Evolutionary conservation across 2,329 filamentous ascomycete species (phyloP).

Genomic region (Nemania bipapillata): DNA sequence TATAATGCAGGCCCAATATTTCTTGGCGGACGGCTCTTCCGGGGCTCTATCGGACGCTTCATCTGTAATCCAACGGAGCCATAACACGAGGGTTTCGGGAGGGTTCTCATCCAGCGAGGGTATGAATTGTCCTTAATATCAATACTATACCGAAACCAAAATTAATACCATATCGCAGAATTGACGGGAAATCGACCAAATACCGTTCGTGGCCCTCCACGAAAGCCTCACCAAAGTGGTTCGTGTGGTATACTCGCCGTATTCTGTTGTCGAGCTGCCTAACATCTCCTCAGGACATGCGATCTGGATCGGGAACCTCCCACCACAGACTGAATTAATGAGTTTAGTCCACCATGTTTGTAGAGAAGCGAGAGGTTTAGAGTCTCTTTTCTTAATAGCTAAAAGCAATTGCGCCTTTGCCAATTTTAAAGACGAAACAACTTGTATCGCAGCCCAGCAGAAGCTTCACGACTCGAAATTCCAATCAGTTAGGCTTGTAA

Average conservation of each 20-base stretch:
- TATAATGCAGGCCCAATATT: constrained; percentile 52
- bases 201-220: constrained; percentile 64
- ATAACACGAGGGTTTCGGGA: constrained; percentile 34
- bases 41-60: constrained; percentile 39
- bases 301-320: constrained; percentile 95
- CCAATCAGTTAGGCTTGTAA: constrained; percentile 84
- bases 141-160: not conserved
- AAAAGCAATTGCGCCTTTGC: constrained; percentile 98
- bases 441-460: constrained; percentile 79
- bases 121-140: constrained; percentile 41
- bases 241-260: constrained; percentile 47
- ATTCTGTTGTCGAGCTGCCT: constrained; percentile 1
- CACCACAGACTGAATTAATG: constrained; percentile 82
- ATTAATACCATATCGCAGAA: constrained; percentile 42
- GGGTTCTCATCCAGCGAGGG: constrained; percentile 43
- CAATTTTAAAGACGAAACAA: constrained; percentile 85
- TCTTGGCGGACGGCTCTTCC: constrained; percentile 46
- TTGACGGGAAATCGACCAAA: constrained; percentile 53
- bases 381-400: constrained; percentile 92
- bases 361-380: constrained; percentile 78
- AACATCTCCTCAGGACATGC: constrained; percentile 72
- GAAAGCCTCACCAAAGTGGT: constrained; percentile 72
- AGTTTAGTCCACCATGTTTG: constrained; percentile 92
- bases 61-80: constrained; percentile 38
- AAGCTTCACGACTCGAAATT: constrained; percentile 93